These are phyloP conservation scores for Metarhizium anisopliae DNA, from an alignment of 2,329 filamentous ascomycete genomes.

Conservation along the genomic window DNA sequence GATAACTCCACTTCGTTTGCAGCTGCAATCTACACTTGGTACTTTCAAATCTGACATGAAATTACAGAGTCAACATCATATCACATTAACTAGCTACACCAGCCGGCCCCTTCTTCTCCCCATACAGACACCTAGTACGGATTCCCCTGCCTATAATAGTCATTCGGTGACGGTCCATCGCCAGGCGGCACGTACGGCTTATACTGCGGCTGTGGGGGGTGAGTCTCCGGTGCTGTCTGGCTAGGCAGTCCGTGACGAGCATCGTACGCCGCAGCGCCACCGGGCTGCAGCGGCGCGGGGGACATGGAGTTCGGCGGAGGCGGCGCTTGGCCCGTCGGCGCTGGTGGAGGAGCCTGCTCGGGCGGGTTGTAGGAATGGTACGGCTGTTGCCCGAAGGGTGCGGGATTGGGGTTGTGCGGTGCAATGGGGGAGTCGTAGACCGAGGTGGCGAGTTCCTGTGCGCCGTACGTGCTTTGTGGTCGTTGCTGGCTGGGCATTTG, in stretches of 20 bases:
- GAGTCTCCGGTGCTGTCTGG: slow-evolving; percentile 19
- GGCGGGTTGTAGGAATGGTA: slow-evolving; percentile 35
- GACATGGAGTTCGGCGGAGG: slow-evolving; percentile 24
- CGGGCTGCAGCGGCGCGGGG: slow-evolving; percentile 35
- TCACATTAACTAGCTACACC: neutral
- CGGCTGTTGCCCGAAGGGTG: slow-evolving; percentile 21
- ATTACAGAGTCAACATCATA: neutral
- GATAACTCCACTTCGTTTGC: neutral
- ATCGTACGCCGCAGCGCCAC: slow-evolving; percentile 35
- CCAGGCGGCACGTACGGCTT: slow-evolving; percentile 50
- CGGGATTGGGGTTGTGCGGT: slow-evolving; percentile 33
- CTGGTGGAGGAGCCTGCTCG: slow-evolving; percentile 30
- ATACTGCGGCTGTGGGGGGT: slow-evolving; percentile 39
- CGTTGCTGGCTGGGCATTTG: slow-evolving; percentile 35
- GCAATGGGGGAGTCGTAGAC: slow-evolving; percentile 67
- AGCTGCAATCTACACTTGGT: neutral
- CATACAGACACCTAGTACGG: neutral
- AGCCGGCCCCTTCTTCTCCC: neutral
- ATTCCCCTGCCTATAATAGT: slow-evolving; percentile 42
- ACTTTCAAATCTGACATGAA: too few relatives aligned
- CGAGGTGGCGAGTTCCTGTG: slow-evolving; percentile 71
- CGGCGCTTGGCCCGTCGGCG: slow-evolving; percentile 25
- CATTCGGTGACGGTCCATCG: slow-evolving; percentile 40
- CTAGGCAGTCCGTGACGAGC: slow-evolving; percentile 42
- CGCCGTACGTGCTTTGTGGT: slow-evolving; percentile 60